Conservation (phyloP, 2,329 filamentous ascomycete species). For the Paracamarosporium sp. region DNA sequence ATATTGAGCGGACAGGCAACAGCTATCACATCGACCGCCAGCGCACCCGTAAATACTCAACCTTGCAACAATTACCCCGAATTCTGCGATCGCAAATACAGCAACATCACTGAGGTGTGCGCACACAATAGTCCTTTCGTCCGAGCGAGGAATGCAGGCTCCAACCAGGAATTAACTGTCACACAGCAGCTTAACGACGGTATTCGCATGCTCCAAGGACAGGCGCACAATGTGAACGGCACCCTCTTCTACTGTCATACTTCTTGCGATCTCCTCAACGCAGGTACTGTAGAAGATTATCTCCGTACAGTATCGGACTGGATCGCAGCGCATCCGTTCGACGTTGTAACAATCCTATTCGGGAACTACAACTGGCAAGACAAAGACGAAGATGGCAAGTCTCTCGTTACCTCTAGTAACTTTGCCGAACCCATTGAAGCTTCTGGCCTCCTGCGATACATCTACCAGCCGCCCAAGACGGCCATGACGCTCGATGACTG, state of each 20-base stretch:
- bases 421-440: constrained; percentile 74
- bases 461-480: constrained; percentile 76
- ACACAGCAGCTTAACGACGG: constrained; percentile 49
- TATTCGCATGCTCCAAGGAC: constrained; percentile 61
- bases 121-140: constrained; percentile 50
- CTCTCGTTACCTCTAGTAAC: constrained; percentile 66
- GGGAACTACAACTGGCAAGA: constrained; percentile 70
- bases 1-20: constrained; percentile 29
- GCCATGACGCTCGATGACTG: constrained; percentile 81
- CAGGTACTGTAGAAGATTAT: constrained; percentile 78
- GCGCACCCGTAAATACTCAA: constrained; percentile 47
- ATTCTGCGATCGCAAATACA: constrained; percentile 48
- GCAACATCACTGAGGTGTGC: constrained; percentile 50
- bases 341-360: constrained; percentile 87
- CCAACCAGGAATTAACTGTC: constrained; percentile 46
- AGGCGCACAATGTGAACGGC: constrained; percentile 64
- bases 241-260: constrained; percentile 85
- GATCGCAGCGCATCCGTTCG: constrained; percentile 81
- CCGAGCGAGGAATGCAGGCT: constrained; percentile 39
- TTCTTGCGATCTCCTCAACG: constrained; percentile 82
- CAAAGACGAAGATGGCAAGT: constrained; percentile 33
- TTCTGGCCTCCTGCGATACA: constrained; percentile 75
- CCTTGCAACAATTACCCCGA: constrained; percentile 51
- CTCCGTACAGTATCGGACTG: constrained; percentile 73
- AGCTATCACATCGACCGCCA: constrained; percentile 31